Conservation (phyloP, 1,284 basidiomycete species). For the Serendipita sp. region DNA sequence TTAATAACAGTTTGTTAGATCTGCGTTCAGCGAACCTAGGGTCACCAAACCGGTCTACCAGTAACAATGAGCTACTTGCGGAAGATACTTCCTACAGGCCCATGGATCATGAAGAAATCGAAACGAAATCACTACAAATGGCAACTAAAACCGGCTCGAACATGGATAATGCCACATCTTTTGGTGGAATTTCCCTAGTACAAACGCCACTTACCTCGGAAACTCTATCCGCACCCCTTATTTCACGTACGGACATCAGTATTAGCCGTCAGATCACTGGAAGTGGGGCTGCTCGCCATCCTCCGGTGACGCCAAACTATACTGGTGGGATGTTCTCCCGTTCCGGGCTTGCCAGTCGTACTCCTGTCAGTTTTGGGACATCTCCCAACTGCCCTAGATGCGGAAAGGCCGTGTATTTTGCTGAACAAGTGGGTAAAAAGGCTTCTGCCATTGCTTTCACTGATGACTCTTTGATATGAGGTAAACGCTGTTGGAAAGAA, state of each 20-base stretch:
- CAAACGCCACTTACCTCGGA: too few relatives aligned
- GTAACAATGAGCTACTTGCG: not conserved
- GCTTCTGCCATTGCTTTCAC: slow-evolving; percentile 43
- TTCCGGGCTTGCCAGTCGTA: not conserved
- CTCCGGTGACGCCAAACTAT: not conserved
- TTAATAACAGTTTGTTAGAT: not conserved
- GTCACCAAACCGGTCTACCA: not conserved
- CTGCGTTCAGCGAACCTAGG: not conserved
- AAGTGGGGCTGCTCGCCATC: too few relatives aligned
- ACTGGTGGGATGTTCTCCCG: slow-evolving; percentile 4
- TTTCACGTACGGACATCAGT: too few relatives aligned
- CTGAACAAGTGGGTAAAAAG: slow-evolving; percentile 66
- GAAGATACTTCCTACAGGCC: not conserved
- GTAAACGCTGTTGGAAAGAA: slow-evolving; percentile 19
- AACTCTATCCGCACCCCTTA: too few relatives aligned
- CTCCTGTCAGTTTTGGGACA: slow-evolving; percentile 35
- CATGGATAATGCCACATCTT: too few relatives aligned
- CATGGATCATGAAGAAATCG: not conserved
- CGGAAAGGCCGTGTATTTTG: slow-evolving; percentile 57
- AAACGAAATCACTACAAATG: not conserved
- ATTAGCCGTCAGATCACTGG: not conserved
- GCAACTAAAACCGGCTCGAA: too few relatives aligned
- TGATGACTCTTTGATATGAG: slow-evolving; percentile 23
- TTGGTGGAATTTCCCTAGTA: too few relatives aligned
- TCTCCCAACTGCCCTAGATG: slow-evolving; percentile 53